A percentile compares a stretch with the other conserved stretches of the same genome.
Conservation (phyloP, 768 basidiomycete genomes). For the Mycena epipterygia region DNA sequence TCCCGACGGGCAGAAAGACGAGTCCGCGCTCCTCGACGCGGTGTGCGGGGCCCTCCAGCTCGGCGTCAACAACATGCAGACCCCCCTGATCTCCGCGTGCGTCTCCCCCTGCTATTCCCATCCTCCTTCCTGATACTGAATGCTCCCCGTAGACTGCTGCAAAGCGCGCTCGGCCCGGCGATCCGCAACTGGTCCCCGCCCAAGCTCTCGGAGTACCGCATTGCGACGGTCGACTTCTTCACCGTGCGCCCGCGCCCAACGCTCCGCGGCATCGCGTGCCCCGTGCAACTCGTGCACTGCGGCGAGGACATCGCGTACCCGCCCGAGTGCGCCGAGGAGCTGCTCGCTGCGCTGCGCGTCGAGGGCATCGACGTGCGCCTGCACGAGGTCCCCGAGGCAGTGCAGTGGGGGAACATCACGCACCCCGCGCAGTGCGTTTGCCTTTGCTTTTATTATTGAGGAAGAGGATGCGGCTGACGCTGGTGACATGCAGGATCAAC, state of each 20-base stretch:
- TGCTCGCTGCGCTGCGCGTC: conserved; percentile 34
- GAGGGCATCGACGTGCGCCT: conserved; percentile 40
- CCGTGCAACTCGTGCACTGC: conserved; percentile 47
- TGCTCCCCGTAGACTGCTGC: not conserved
- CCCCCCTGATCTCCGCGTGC: not conserved
- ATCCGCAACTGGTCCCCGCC: not conserved
- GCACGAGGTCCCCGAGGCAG: conserved; percentile 42
- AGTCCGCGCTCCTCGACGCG: conserved; percentile 28
- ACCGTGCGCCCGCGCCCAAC: conserved; percentile 7
- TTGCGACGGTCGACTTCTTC: conserved; percentile 27
- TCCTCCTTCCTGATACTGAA: not conserved
- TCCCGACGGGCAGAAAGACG: not conserved
- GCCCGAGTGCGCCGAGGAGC: conserved; percentile 37
- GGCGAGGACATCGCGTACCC: conserved; percentile 48
- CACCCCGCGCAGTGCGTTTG: conserved; percentile 41
- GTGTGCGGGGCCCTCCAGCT: conserved; percentile 35
- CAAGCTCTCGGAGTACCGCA: conserved; percentile 1
- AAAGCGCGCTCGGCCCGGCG: not conserved
- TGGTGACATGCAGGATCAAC: conserved; percentile 7
- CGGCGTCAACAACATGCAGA: conserved; percentile 27
- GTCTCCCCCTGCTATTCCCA: not conserved
- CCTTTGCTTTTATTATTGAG: not conserved
- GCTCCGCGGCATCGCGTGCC: conserved; percentile 22
- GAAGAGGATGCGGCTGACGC: not conserved
- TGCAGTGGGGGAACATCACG: conserved; percentile 44